A percentile compares a stretch with the other conserved stretches of the same genome.
phyloP scores from a whole-genome alignment of 2,329 filamentous ascomycete species.

The Cladorrhinum sp. region DNA sequence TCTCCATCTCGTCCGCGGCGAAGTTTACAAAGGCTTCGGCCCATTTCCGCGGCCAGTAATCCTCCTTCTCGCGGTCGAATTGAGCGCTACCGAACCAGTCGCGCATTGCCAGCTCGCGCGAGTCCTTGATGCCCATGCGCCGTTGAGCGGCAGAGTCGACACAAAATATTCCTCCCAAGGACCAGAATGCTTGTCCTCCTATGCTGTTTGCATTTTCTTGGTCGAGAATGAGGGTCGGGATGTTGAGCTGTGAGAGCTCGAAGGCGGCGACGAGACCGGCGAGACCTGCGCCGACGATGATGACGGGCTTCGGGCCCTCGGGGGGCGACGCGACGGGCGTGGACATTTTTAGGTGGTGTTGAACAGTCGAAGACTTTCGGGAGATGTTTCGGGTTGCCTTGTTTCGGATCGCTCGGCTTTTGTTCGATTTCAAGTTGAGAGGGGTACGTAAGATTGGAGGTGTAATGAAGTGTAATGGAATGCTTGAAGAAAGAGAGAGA shows the following conservation, averaged over 20 bases:
- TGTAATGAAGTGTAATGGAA: too few relatives aligned
- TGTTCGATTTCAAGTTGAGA: neutral
- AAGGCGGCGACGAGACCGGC: slow-evolving; percentile 59
- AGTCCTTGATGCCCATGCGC: slow-evolving; percentile 56
- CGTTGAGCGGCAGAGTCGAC: slow-evolving; percentile 57
- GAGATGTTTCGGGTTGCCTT: neutral
- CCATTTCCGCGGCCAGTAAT: slow-evolving; percentile 58
- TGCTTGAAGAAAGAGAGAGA: neutral
- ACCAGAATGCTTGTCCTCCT: slow-evolving; percentile 64
- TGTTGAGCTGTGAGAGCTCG: slow-evolving; percentile 49
- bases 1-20: slow-evolving; percentile 56
- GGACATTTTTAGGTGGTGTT: slow-evolving; percentile 6
- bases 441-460: neutral
- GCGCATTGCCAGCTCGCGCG: slow-evolving; percentile 52
- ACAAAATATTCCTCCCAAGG: slow-evolving; percentile 58
- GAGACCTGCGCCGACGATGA: slow-evolving; percentile 56
- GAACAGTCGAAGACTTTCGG: neutral
- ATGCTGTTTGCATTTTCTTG: slow-evolving; percentile 56
- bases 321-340: neutral
- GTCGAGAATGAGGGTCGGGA: slow-evolving; percentile 53
- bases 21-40: slow-evolving; percentile 64
- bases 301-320: slow-evolving; percentile 38
- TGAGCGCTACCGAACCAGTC: slow-evolving; percentile 58
- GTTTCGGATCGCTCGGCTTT: slow-evolving; percentile 4
- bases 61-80: slow-evolving; percentile 56